Conservation (phyloP, 2,329 filamentous ascomycete species). For the Pseudonectria buxi region DNA sequence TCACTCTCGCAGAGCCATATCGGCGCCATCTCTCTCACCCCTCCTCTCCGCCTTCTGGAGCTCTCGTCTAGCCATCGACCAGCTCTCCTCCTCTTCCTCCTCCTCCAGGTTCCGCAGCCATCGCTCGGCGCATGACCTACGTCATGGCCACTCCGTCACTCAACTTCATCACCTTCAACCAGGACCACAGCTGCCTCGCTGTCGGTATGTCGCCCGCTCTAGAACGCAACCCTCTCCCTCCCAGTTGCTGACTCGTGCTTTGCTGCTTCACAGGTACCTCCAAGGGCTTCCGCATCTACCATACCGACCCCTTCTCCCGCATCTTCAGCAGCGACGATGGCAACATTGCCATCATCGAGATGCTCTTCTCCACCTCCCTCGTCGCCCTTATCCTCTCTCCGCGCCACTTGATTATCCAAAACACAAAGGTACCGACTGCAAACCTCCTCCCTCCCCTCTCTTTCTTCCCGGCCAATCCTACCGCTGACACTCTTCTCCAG, state of each 20-base stretch:
- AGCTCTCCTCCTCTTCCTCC: too few species aligned
- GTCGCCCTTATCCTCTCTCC: slow-evolving; percentile 91
- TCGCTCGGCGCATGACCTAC: slow-evolving; percentile 3
- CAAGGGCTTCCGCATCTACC: slow-evolving; percentile 92
- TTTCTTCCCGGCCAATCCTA: neutral
- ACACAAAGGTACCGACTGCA: slow-evolving; percentile 69
- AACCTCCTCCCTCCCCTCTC: neutral
- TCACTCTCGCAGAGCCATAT: too few species aligned
- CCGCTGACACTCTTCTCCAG: slow-evolving; percentile 28
- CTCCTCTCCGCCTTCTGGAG: too few species aligned
- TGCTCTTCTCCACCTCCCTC: slow-evolving; percentile 96
- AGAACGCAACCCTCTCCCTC: slow-evolving; percentile 4
- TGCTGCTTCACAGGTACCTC: slow-evolving; percentile 60
- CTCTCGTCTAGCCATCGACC: too few species aligned
- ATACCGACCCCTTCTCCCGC: slow-evolving; percentile 91
- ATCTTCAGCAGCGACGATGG: slow-evolving; percentile 92
- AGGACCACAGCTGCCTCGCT: slow-evolving; percentile 95
- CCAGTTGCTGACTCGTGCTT: slow-evolving; percentile 3
- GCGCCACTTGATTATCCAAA: slow-evolving; percentile 87
- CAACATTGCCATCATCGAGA: slow-evolving; percentile 93
- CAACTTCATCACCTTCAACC: slow-evolving; percentile 99
- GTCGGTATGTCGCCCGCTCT: slow-evolving; percentile 58
- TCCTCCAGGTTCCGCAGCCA: too few species aligned
- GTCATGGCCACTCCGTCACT: slow-evolving; percentile 65
- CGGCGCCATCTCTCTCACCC: too few species aligned